Conservation (phyloP, 148 eudicot species). For the Chenopodium berlandieri region DNA sequence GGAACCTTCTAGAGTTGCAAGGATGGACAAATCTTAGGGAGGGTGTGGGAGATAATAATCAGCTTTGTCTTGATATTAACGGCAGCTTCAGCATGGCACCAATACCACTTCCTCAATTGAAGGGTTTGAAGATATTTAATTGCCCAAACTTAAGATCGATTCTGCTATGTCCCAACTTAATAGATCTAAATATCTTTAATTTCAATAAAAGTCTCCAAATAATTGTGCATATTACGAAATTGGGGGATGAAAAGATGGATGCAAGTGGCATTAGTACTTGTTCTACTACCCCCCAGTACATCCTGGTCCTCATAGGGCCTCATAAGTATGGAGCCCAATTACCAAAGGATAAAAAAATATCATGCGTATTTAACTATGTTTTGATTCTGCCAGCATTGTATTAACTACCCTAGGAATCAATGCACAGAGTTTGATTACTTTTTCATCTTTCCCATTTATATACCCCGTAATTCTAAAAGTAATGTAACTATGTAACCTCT, state of each 20-base stretch:
- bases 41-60: background rate
- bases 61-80: background rate
- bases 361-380: too few species aligned
- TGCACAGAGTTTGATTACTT: too few species aligned
- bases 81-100: background rate
- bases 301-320: too few species aligned
- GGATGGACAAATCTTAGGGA: background rate
- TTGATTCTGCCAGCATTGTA: too few species aligned
- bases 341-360: too few species aligned
- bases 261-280: too few species aligned
- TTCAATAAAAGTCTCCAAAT: background rate
- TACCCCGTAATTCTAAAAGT: too few species aligned
- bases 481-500: too few species aligned
- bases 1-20: background rate
- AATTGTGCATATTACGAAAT: background rate
- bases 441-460: too few species aligned
- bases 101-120: background rate
- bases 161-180: background rate
- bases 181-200: rapidly evolving
- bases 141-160: background rate
- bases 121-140: rapidly evolving
- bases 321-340: too few species aligned
- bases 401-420: too few species aligned
- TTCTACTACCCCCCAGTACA: too few species aligned
- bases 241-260: background rate